Base-by-base conservation (phyloP, 805 yeast genomes). In the Metschnikowia vanudenii region DNA sequence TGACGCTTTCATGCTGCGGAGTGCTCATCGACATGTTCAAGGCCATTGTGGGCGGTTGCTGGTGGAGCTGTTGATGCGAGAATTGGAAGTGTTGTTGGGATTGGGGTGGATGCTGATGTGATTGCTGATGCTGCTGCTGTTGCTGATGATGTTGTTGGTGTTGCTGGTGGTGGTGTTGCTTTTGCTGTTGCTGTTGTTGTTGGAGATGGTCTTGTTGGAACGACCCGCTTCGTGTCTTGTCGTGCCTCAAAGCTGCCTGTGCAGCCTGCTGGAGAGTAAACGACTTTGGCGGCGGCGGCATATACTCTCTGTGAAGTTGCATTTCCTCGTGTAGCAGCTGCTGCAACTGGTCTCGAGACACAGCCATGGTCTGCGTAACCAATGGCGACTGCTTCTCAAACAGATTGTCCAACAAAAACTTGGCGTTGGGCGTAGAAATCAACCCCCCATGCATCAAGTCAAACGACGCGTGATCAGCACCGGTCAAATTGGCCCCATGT, bases 401-500 rank as follows among this genome's bases (percentile, higher is more conserved):
- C 55, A 69, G 61, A 39, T 65, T 66, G 43, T 72, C 76, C 19
- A 70, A 57, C 31, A 71, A 57, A 37, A 55, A 69, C 55, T 69
- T 71, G 16, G 68, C 64, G 56, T 70, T 69, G 24, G 76, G 75
- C 2, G 75, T 71, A 24, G 70, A 64, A 7, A 69, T 54, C 12
- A 65, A 44, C 9, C 71, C 71, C 9, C 67, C 69, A 24, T 55
- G 54, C 50, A 53, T 46, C 37, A 68, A 43, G 31, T 72, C 76
- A 53, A 71, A 71, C 9, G 73, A 67, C 2, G 73, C 59, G 41
- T 71, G 76, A 32, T 72, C 76, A 12, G 62, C 51, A n/a, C 69
- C 52, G 45, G 69, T 70, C 47, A 69, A 54, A 47, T 69, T 63
- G 31, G 52, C 40, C 47, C n/a, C n/a, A n/a, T 64, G 60, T 13